Base-by-base conservation (phyloP, 2,329 filamentous ascomycete species). In the Dryadomyces quercivorus region DNA sequence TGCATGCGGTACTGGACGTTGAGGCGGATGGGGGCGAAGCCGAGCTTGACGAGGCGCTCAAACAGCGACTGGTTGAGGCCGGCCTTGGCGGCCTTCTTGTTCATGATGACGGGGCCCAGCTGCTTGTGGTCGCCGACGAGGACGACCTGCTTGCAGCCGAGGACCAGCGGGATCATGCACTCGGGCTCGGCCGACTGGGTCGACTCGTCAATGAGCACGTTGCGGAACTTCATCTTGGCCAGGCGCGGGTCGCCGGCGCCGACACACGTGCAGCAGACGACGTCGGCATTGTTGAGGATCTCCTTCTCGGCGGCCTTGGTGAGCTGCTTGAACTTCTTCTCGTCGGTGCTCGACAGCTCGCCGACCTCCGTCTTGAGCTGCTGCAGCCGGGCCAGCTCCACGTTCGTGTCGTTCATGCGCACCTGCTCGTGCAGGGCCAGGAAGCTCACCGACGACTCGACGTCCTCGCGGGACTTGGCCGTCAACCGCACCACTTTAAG, bases 1-100 rank as follows among this genome's bases (percentile, higher is more conserved):
- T 98, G 93, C 93, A 98, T 98, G 66, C 93, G 92, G 68, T 98
- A 98, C 68, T 98, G 93, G 42, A 95, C 91, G 63, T 95, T 95
- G 54, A 98, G 79, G 53, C 92, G 87, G 61, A 96, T 96, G 8
- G 93, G 93, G 43, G 86, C 84, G 63, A 90, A 86, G 47, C 86
- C 86, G n/a, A 97, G 79, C 63, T 92, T 89, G 62, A 97, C 91
- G 51, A 98, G 78, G 63, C 93, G 89, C 72, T 98, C 93, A 65
- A 98, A 98, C 10, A 98, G 77, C n/a, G 92, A 97, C 69, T 97
- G 93, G 70, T 97, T 96, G 16, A 98, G 77, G 58, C 93, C 93
- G 54, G 93, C 93, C 71, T 97, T 97, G 58, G 93, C 93, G 15
- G 93, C 93, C 72, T 97, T 97, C 78, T 98, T 98, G 78, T 98